Conservation (phyloP, 352 stramenopile species). For the Phytophthora citrophthora region DNA sequence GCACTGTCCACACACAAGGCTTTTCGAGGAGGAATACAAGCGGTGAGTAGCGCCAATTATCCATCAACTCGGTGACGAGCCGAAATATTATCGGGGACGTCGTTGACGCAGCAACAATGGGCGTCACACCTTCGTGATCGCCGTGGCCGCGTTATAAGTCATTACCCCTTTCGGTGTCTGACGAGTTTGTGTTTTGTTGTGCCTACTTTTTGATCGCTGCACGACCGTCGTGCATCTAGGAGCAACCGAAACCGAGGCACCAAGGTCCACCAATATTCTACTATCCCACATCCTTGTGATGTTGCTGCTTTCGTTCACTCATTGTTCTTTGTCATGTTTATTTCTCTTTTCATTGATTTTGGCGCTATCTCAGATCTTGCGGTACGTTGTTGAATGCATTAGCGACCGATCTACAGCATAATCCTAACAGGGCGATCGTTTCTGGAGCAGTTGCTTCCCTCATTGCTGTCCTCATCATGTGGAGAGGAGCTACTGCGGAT, state of each 20-base stretch:
- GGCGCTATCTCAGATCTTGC: too few species aligned
- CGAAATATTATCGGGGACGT: constrained; percentile 11
- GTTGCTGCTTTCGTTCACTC: not conserved
- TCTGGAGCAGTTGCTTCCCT: constrained; percentile 57
- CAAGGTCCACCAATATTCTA: constrained; percentile 30
- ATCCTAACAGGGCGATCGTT: constrained; percentile 2
- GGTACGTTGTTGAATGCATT: constrained; percentile 17
- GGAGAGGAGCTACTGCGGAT: constrained; percentile 71
- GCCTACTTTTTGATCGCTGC: too few species aligned
- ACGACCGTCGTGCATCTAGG: constrained; percentile 11
- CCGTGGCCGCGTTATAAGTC: not conserved
- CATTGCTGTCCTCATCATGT: constrained; percentile 74
- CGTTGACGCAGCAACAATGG: not conserved
- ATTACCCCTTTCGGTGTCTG: not conserved
- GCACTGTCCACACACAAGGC: constrained; percentile 45
- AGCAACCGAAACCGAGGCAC: constrained; percentile 57
- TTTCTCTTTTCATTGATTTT: too few species aligned
- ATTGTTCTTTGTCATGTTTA: too few species aligned
- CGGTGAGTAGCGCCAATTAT: constrained; percentile 35
- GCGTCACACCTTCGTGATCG: too few species aligned
- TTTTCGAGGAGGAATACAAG: constrained; percentile 73
- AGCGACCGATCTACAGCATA: not conserved
- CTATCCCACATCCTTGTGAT: not conserved
- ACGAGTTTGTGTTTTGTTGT: constrained; percentile 8
- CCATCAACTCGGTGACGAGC: not conserved